Evolutionary conservation across 202 grass and related monocot species (phyloP).

Genomic region (Saccharum hybrid): DNA sequence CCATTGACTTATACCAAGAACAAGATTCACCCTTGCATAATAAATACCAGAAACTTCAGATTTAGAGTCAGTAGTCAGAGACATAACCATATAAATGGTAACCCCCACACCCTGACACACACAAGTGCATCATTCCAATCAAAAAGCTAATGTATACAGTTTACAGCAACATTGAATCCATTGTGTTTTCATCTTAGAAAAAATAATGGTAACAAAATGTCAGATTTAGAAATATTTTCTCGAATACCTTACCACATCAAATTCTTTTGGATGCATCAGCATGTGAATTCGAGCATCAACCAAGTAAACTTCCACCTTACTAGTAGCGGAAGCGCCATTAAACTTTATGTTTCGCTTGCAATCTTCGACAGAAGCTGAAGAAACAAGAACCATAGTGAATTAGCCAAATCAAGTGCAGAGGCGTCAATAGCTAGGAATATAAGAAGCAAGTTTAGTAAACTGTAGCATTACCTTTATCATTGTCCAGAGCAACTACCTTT

Average conservation of each 20-base stretch:
- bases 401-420: constrained; percentile 34
- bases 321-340: constrained; percentile 67
- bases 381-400: constrained; percentile 50
- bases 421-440: constrained; percentile 8
- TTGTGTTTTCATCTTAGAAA: constrained; percentile 13
- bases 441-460: constrained; percentile 33
- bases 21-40: constrained; percentile 1
- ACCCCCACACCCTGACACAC: background rate
- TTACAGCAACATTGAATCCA: background rate
- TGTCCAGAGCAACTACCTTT: constrained; percentile 89
- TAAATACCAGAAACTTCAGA: constrained; percentile 34
- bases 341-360: constrained; percentile 93
- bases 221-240: constrained; percentile 32
- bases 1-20: background rate
- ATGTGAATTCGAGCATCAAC: constrained; percentile 96
- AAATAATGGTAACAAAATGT: background rate
- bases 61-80: background rate
- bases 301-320: constrained; percentile 89
- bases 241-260: constrained; percentile 74
- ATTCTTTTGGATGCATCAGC: constrained; percentile 99
- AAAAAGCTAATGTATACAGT: constrained; percentile 16
- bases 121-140: background rate
- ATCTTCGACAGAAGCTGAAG: constrained; percentile 81
- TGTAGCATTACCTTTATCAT: constrained; percentile 71
- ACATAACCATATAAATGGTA: constrained; percentile 1